A percentile compares a stretch with the other conserved stretches of the same genome.
phyloP scores from a whole-genome alignment of 176 grass and related monocot genomes.

The Eleusine coracana region DNA sequence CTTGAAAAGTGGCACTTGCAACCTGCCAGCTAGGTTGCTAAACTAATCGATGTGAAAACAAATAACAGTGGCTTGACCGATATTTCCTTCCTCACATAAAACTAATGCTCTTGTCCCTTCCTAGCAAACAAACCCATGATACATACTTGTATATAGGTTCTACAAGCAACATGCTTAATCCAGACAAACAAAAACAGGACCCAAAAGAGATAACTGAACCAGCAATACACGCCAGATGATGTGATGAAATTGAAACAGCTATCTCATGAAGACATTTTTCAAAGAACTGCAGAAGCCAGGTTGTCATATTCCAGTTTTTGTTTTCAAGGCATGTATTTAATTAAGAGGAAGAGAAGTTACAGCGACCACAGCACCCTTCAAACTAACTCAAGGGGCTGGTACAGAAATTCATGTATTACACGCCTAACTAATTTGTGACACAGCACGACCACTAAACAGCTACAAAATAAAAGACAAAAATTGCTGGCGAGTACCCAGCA shows the following conservation, averaged over 20 bases:
- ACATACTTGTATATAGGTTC: not conserved
- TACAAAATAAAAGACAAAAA: too few relatives aligned
- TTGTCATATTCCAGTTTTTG: not conserved
- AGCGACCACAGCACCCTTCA: too few relatives aligned
- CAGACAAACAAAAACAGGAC: conserved; percentile 37
- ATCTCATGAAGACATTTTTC: not conserved
- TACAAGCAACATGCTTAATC: too few relatives aligned
- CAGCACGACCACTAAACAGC: too few relatives aligned
- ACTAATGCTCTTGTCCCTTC: conserved; percentile 4
- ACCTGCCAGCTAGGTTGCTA: not conserved
- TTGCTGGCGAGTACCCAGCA: too few relatives aligned
- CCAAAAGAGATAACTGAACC: conserved; percentile 34
- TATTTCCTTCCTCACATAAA: not conserved
- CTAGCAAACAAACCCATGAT: conserved; percentile 11
- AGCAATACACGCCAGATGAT: conserved; percentile 12
- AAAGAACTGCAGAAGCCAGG: not conserved
- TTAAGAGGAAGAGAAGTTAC: too few relatives aligned
- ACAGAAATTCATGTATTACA: too few relatives aligned
- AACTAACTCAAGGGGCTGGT: too few relatives aligned
- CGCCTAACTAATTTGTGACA: too few relatives aligned
- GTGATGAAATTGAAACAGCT: conserved; percentile 18
- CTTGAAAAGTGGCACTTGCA: conserved; percentile 8
- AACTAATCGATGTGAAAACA: conserved; percentile 7
- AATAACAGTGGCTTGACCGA: not conserved
- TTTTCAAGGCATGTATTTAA: too few relatives aligned